Percentiles rank a stretch among this genome's conserved stretches.
phyloP scores from a whole-genome alignment of 108 stramenopile genomes.

The Nitzschia inconspicua region DNA sequence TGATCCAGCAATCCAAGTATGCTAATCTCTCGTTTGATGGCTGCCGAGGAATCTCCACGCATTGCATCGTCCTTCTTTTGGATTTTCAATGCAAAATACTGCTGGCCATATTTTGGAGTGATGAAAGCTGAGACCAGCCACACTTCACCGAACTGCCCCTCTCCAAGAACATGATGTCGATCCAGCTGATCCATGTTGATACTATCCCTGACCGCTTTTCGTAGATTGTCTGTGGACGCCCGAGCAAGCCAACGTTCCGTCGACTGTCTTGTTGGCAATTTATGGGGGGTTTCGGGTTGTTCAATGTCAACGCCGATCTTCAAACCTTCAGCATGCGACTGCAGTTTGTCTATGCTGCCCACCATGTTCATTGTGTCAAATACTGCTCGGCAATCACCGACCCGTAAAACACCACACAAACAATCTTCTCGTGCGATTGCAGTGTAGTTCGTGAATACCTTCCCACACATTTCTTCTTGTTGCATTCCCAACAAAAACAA shows the following conservation, averaged over 20 bases:
- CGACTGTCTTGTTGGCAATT: background rate
- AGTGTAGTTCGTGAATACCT: conserved; percentile 46
- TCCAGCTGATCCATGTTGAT: conserved; percentile 21
- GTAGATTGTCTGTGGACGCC: conserved; percentile 5
- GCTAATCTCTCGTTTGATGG: conserved; percentile 40
- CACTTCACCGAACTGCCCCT: conserved; percentile 81
- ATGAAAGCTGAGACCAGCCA: conserved; percentile 54
- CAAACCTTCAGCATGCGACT: conserved; percentile 59
- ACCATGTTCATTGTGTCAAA: conserved; percentile 35
- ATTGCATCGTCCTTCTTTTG: conserved; percentile 26
- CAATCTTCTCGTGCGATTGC: conserved; percentile 55
- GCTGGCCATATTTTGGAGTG: conserved; percentile 62
- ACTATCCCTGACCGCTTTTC: conserved; percentile 24
- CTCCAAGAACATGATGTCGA: conserved; percentile 17
- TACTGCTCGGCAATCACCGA: conserved; percentile 66
- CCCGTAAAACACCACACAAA: conserved; percentile 57
- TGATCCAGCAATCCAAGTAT: conserved; percentile 47
- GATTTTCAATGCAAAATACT: conserved; percentile 82
- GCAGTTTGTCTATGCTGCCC: background rate
- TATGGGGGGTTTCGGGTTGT: conserved; percentile 11
- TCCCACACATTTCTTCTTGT: background rate
- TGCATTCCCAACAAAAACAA: conserved; percentile 14
- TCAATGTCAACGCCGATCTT: conserved; percentile 67
- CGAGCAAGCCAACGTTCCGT: conserved; percentile 15
- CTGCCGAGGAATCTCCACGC: conserved; percentile 16